Evolutionary conservation across 345 rosid genomes (phyloP), one percentile per base, ranked within the genome.

Genomic region (Brassica nigra): DNA sequence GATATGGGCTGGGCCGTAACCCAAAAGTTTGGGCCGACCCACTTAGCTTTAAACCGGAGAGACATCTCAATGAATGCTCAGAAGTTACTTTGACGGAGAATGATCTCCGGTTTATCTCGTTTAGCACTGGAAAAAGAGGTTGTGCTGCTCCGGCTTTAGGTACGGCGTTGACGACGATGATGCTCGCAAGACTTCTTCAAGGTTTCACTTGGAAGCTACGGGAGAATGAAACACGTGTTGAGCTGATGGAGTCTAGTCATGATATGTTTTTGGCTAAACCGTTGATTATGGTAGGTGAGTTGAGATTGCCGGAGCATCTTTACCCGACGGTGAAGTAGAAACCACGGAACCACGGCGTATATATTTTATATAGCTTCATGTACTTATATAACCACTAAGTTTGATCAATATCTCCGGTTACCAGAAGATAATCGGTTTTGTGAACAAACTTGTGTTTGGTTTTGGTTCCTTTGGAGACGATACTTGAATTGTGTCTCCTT

Each of bases 101-200:
- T 0, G 86, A 88, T 57, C 77, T 86, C 4, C 80, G 87, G 27
- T 86, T 88, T 79, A 86, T 88, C 29, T 86, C 88, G 1, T 88
- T 86, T 30, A 85, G 89, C 62, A 85, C 85, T 0, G 89, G 91
- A 0, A 79, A 86, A 16, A 78, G 88, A 5, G 85, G 89, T 0
- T 88, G 91, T 20, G 62, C 76, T 14, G 89, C 83, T 12, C 66
- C 84, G 2, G 39, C 83, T 1, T 79, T 88, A 12, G 88, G 91
- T 4, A 75, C 88, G 27, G 66, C 82, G 8, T 82, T 88, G 83
- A 84, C 88, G 0, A 74, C 86, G 8, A 85, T 88, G 89, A 31
- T 85, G 20, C 76, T 88, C 1, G 91, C 89, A 0, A 86, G 91
- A 78, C 82, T 88, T 61, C 76, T 88, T 33, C 89, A 86, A 75